Base-by-base conservation (phyloP, 352 stramenopile species). In the Phytophthora hibernalis region DNA sequence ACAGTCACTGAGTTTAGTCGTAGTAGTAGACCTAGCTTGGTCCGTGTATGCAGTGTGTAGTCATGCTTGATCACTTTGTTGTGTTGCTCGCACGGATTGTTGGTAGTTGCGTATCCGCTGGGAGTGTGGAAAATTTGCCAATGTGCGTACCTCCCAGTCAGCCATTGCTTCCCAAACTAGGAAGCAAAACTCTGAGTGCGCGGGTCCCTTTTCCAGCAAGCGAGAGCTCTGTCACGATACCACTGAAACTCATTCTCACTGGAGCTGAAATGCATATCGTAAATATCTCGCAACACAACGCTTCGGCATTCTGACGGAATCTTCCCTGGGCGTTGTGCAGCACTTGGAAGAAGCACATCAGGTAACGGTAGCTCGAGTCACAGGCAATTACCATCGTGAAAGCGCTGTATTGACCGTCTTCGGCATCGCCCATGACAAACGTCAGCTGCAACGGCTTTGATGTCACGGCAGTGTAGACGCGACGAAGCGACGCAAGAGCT, bases 371-470 rank as follows among this genome's bases (percentile, higher is more conserved):
- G 43, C 20, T 31, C 2, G 7, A 26, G 21, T 50, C 21, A 10
- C 18, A n/a, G 9, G 13, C n/a, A 8, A 50, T n/a, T 12, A 30
- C 18, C 5, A 5, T 16, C 43, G 9, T 8, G 18, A 50, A 50
- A 26, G 18, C 43, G 10, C 20, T 50, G 18, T 31, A 28, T 30
- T 50, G 43, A 2, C 20, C 43, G 13, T 24, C 43, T 50, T 50
- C 43, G 8, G 43, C 43, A 31, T 50, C 43, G 15, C 18, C 43
- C 43, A 50, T 28, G 9, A 50, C 43, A 30, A 26, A 50, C 43
- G 5, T 30, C 6, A 50, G 43, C 12, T 26, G 13, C 18, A 50
- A 16, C 8, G 43, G 18, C 18, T 30, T 26, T 15, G 13, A 2
- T 10, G 11, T 21, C 8, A 50, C 43, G 1, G 21, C 15, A 11